Base-by-base conservation (phyloP, 345 rosid species). In the Eucalyptus sideroxylon region DNA sequence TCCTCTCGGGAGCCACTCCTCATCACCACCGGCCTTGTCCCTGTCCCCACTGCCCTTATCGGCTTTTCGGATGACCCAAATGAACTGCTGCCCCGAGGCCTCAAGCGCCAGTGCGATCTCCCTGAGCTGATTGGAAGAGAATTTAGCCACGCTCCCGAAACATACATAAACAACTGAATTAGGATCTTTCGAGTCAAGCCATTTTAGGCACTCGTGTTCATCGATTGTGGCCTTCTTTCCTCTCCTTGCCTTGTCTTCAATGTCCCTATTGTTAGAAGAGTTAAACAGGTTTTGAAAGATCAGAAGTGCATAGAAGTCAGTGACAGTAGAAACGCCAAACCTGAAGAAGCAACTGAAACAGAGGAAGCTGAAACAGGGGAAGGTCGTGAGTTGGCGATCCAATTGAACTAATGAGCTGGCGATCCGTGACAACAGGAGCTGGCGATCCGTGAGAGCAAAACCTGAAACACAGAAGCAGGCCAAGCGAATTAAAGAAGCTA, bases 61-160 rank as follows among this genome's bases (percentile, higher is more conserved):
- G 3, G 82, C 82, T 34, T 34, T 72, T 56, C 91, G 91, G 82
- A 93, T 88, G 21, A 93, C 97, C 96, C 97, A 94, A 8, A 95
- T 91, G 91, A 95, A 95, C 31, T 91, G 90, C 55, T 90, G 89
- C 8, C 90, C 91, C 4, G 93, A 91, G 56, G 88, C 87, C 93
- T 93, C 93, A 12, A 95, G 91, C 19, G 93, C 96, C 3, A 53
- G 65, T 4, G 92, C 94, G 7, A 94, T 92, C 91, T 95, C 94
- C 50, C 90, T 42, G 4, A 93, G 88, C 47, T 93, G 95, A 16
- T 87, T 81, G 31, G 87, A 83, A 11, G 90, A 87, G 88, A 94
- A 92, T 23, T 30, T 87, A 12, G 87, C 40, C 89, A 89, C 69
- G 31, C 94, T 94, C 4, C 95, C 96, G 62, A 95, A 94, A 44